Evolutionary conservation across 1,139 yeast genomes (phyloP).

Genomic region (Candida freyschussii): DNA sequence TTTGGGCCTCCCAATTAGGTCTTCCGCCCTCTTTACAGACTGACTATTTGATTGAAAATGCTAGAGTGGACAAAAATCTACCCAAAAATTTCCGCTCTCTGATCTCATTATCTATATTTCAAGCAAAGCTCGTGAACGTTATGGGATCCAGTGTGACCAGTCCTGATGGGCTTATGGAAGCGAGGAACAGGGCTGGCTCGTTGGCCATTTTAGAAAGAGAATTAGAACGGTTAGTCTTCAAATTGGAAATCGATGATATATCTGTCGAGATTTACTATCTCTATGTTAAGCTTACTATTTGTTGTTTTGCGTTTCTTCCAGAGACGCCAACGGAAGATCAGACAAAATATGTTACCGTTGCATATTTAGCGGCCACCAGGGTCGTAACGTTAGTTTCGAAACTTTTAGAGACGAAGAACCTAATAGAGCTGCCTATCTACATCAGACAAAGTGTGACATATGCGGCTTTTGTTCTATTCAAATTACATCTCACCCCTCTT

Average conservation of each 20-base stretch:
- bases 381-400: constrained; percentile 75
- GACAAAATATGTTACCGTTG: constrained; percentile 76
- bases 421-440: constrained; percentile 83
- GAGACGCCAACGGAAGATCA: constrained; percentile 89
- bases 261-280: constrained; percentile 77
- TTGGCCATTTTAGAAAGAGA: constrained; percentile 74
- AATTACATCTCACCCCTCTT: constrained; percentile 75
- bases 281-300: constrained; percentile 75
- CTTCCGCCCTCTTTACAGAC: constrained; percentile 84
- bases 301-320: constrained; percentile 88
- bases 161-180: constrained; percentile 87
- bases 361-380: constrained; percentile 77
- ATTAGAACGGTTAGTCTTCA: constrained; percentile 62
- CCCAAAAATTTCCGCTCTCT: constrained; percentile 73
- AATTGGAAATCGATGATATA: constrained; percentile 57
- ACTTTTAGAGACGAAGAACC: constrained; percentile 58
- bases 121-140: constrained; percentile 74
- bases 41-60: constrained; percentile 77
- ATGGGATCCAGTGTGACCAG: constrained; percentile 88
- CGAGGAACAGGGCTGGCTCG: constrained; percentile 77
- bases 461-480: constrained; percentile 74
- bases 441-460: constrained; percentile 81
- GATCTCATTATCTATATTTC: constrained; percentile 73
- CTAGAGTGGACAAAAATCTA: constrained; percentile 59
- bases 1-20: constrained; percentile 86